Conservation (phyloP, 1,284 basidiomycete species). For the Marasmius tenuissimus region DNA sequence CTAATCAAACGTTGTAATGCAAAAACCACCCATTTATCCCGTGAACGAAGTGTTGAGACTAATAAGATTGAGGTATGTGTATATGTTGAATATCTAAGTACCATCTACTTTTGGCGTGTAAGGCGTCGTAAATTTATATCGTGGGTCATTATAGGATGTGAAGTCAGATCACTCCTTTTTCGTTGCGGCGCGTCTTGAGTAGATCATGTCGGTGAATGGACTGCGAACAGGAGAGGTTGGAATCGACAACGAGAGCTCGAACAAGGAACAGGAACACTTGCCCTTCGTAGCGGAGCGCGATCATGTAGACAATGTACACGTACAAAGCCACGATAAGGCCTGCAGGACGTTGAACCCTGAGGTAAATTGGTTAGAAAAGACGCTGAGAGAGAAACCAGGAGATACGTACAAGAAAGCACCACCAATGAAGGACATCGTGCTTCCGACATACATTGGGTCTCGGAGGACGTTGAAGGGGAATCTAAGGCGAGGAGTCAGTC, state of each 20-base stretch:
- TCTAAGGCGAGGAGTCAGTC: slow-evolving; percentile 18
- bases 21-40: too few species aligned
- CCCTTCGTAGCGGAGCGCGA: slow-evolving; percentile 89
- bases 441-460: slow-evolving; percentile 96
- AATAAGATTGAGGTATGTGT: not conserved
- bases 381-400: not conserved
- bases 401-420: slow-evolving; percentile 75
- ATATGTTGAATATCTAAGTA: not conserved
- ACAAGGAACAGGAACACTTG: slow-evolving; percentile 35
- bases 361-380: not conserved
- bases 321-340: slow-evolving; percentile 76
- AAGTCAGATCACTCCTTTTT: slow-evolving; percentile 17
- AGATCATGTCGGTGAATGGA: slow-evolving; percentile 84
- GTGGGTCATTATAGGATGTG: too few species aligned
- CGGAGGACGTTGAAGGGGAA: slow-evolving; percentile 96
- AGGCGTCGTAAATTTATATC: too few species aligned
- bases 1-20: not conserved
- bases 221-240: slow-evolving; percentile 31
- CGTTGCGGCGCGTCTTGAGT: slow-evolving; percentile 52
- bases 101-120: too few species aligned
- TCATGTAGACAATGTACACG: slow-evolving; percentile 80
- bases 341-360: slow-evolving; percentile 80
- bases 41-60: not conserved
- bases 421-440: slow-evolving; percentile 84
- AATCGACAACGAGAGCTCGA: not conserved